These are phyloP conservation scores for Aspergillus fumigatiaffinis DNA, from an alignment of 2,329 filamentous ascomycete species.

Conservation along the genomic window DNA sequence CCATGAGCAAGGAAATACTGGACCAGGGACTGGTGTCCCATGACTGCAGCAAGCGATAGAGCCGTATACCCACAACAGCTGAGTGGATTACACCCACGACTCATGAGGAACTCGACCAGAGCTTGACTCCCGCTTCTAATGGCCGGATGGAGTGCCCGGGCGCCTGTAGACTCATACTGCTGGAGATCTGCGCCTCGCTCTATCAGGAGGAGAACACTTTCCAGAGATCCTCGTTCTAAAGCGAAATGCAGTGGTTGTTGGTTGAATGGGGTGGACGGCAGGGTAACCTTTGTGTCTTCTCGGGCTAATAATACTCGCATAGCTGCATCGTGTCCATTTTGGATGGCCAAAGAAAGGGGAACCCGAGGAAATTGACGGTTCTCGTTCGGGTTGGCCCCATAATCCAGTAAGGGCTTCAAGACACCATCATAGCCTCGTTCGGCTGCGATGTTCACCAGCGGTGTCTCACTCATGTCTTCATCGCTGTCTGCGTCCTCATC, in stretches of 20 bases:
- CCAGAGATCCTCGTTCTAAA: not conserved
- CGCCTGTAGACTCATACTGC: not conserved
- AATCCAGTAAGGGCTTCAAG: not conserved
- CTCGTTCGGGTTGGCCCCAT: not conserved
- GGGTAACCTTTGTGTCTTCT: not conserved
- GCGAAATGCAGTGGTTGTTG: not conserved
- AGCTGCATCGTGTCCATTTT: not conserved
- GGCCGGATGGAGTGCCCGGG: not conserved
- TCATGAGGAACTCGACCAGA: not conserved
- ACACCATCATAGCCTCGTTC: not conserved
- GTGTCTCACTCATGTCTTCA: no score
- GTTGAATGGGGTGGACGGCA: not conserved
- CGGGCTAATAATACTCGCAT: not conserved
- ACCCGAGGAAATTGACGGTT: not conserved
- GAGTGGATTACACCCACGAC: not conserved
- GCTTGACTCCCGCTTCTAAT: not conserved
- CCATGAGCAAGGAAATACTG: not conserved
- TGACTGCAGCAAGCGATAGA: not conserved
- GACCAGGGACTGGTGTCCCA: not conserved
- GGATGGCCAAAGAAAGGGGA: not conserved
- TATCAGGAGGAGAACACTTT: not conserved
- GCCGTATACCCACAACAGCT: not conserved
- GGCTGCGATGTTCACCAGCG: not conserved
- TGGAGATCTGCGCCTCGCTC: not conserved
- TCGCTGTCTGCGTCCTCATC: no score